Evolutionary conservation across 192 early-diverging fungal genomes (phyloP).

Genomic region (Funneliformis geosporum): DNA sequence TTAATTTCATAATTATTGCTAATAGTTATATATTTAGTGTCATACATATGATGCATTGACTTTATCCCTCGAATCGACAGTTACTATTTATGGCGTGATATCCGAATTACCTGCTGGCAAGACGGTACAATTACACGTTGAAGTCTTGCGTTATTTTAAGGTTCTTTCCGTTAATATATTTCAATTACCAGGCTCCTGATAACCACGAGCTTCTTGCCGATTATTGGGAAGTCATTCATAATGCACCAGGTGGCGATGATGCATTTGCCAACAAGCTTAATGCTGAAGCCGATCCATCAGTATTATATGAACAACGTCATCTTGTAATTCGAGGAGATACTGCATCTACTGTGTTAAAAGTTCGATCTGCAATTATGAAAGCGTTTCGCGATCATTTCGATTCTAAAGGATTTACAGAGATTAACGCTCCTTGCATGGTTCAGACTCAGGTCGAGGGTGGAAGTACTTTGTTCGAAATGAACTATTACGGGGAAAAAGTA

Average conservation of each 20-base stretch:
- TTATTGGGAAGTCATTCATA: conserved; percentile 92
- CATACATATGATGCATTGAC: conserved; percentile 93
- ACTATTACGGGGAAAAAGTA: conserved; percentile 94
- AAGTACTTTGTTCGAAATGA: conserved; percentile 88
- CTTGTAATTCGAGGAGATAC: conserved; percentile 94
- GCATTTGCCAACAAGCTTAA: conserved; percentile 90
- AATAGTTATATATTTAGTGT: conserved; percentile 59
- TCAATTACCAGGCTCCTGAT: conserved; percentile 79
- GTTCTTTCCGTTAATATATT: neutral
- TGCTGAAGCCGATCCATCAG: conserved; percentile 83
- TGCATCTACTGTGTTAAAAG: conserved; percentile 81
- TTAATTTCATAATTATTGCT: neutral
- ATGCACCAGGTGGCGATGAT: conserved; percentile 93
- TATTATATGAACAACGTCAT: conserved; percentile 92
- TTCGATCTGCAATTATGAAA: conserved; percentile 81
- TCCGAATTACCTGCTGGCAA: conserved; percentile 90
- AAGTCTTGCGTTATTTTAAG: neutral
- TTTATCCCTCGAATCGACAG: conserved; percentile 90
- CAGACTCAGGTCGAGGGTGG: conserved; percentile 99
- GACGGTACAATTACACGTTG: conserved; percentile 52
- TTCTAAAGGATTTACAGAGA: conserved; percentile 73
- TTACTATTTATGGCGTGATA: conserved; percentile 85
- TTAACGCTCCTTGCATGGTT: conserved; percentile 98
- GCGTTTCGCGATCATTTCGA: conserved; percentile 98
- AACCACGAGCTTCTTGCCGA: conserved; percentile 94